Conservation (phyloP, 225 moss, liverwort and hornwort species). For the Pseudisothecium myosuroides region DNA sequence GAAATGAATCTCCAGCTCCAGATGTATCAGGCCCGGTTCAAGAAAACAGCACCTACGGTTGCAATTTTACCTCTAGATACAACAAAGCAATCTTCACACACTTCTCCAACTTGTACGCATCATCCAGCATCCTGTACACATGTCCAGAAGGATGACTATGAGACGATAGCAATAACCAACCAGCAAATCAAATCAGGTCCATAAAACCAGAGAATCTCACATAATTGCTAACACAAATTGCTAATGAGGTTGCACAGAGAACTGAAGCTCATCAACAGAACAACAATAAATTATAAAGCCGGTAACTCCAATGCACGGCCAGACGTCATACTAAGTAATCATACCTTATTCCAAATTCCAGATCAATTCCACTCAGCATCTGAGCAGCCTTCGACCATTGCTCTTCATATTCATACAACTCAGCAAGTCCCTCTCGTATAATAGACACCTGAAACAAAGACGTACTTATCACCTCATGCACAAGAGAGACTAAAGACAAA, state of each 20-base stretch:
- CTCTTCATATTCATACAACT: slow-evolving; percentile 87
- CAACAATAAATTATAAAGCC: not conserved
- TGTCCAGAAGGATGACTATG: not conserved
- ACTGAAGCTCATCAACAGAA: not conserved
- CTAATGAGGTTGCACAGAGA: not conserved
- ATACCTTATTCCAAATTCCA: slow-evolving; percentile 92
- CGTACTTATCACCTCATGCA: not conserved
- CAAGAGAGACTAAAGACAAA: not conserved
- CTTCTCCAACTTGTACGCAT: slow-evolving; percentile 91
- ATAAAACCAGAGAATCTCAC: not conserved
- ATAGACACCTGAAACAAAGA: slow-evolving; percentile 67
- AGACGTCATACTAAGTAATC: not conserved
- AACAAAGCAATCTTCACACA: slow-evolving; percentile 95
- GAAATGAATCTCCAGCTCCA: not conserved
- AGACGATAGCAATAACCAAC: not conserved
- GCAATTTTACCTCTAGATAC: slow-evolving; percentile 73
- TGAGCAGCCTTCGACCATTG: slow-evolving; percentile 99
- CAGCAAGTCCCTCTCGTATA: slow-evolving; percentile 94
- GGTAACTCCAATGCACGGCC: not conserved
- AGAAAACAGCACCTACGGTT: not conserved
- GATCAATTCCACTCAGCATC: slow-evolving; percentile 96
- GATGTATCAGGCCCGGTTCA: not conserved
- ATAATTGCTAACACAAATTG: not conserved
- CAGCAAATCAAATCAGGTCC: not conserved
- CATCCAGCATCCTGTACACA: slow-evolving; percentile 76